phyloP scores from a whole-genome alignment of 1,139 yeast genomes.

The Suhomyces maxii region DNA sequence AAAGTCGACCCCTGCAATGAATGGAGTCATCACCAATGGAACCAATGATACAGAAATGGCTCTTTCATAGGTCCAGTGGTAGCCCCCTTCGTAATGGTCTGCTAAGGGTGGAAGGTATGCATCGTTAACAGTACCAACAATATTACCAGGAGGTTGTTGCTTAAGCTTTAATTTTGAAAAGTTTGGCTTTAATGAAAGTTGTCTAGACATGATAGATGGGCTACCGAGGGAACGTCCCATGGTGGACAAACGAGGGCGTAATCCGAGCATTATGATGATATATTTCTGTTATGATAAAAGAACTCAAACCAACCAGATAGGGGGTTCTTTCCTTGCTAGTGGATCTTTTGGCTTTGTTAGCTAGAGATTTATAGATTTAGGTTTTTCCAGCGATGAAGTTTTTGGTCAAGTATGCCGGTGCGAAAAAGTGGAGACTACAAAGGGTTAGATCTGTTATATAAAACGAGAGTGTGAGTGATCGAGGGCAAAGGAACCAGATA shows the following conservation, averaged over 20 bases:
- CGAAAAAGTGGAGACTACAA: no score
- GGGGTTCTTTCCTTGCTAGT: no score
- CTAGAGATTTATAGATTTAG: no score
- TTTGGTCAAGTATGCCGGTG: no score
- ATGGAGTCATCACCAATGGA: conserved; percentile 76
- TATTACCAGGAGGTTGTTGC: conserved; percentile 68
- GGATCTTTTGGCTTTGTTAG: no score
- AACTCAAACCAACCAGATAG: no score
- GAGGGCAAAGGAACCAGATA: no score
- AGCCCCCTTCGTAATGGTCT: conserved; percentile 71
- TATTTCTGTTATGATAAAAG: no score
- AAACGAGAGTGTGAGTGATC: no score
- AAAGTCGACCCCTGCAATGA: conserved; percentile 61
- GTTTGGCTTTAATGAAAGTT: conserved; percentile 43
- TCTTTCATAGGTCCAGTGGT: conserved; percentile 88
- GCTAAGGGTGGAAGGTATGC: conserved; percentile 67
- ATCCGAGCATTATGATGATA: conserved; percentile 4
- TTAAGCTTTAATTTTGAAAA: conserved; percentile 48
- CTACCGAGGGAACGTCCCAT: not conserved
- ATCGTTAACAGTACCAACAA: conserved; percentile 79
- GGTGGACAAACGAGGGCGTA: not conserved
- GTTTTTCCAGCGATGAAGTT: no score
- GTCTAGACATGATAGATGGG: conserved; percentile 2
- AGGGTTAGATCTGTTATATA: no score
- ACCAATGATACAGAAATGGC: conserved; percentile 62